Percentiles rank a stretch among this genome's conserved stretches.
Evolutionary conservation across 345 rosid genomes (phyloP).

Genomic region (sweet orange (Citrus sinensis)): DVS_A1.0 CM039161.1:24684501-24685000

Average conservation of each 20-base stretch:
- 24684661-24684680: background rate
- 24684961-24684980: background rate
- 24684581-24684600: background rate
- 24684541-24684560: constrained; percentile 3
- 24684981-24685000: constrained; percentile 26
- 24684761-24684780: background rate
- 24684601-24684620: background rate
- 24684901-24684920: constrained; percentile 34
- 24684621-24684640: background rate
- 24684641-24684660: no score
- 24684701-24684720: constrained; percentile 33
- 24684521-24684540: background rate
- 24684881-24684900: constrained; percentile 26
- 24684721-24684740: constrained; percentile 28
- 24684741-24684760: constrained; percentile 6
- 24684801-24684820: constrained; percentile 27
- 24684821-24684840: constrained; percentile 36
- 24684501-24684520: background rate
- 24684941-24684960: constrained; percentile 23
- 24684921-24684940: constrained; percentile 24
- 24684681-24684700: background rate
- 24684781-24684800: constrained; percentile 11
- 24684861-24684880: constrained; percentile 17
- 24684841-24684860: constrained; percentile 30
- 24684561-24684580: constrained; percentile 1